Percentiles rank a stretch among this genome's conserved stretches.
Conservation (phyloP, 2,329 filamentous ascomycete species). For the Colletotrichum neosansevieriae region DNA sequence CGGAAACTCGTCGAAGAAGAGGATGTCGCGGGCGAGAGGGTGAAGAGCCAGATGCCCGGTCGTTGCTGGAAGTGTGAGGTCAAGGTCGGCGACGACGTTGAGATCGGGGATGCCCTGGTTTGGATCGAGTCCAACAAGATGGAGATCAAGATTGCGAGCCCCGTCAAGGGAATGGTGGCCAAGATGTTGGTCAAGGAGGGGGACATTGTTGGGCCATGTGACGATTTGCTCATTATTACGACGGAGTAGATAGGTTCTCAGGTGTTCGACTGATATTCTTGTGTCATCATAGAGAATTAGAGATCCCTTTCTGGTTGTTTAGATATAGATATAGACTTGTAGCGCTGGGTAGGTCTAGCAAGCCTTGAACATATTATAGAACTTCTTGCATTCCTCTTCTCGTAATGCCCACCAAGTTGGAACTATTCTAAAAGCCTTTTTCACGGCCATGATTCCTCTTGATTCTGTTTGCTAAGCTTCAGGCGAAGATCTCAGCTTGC, state of each 20-base stretch:
- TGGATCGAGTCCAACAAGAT: slow-evolving; percentile 54
- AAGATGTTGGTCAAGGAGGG: slow-evolving; percentile 46
- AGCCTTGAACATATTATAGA: background rate
- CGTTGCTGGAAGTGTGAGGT: slow-evolving; percentile 51
- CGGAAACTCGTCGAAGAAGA: slow-evolving; percentile 9
- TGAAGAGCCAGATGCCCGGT: slow-evolving; percentile 50
- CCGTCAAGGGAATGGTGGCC: slow-evolving; percentile 44
- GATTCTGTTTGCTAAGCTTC: too few relatives aligned
- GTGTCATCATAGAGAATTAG: background rate
- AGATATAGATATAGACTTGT: too few relatives aligned
- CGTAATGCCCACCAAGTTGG: too few relatives aligned
- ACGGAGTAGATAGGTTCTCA: slow-evolving; percentile 1
- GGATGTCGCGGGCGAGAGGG: slow-evolving; percentile 41
- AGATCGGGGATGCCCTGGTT: slow-evolving; percentile 48
- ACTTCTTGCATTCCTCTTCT: background rate
- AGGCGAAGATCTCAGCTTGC: too few relatives aligned
- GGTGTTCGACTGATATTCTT: background rate
- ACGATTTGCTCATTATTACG: slow-evolving; percentile 46
- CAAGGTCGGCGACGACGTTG: slow-evolving; percentile 43
- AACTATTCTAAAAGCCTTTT: too few relatives aligned
- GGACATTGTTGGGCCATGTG: slow-evolving; percentile 47
- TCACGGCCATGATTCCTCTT: too few relatives aligned
- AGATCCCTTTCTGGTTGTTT: background rate
- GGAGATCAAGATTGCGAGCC: slow-evolving; percentile 52
- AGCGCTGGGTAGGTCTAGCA: too few relatives aligned